phyloP scores from a whole-genome alignment of 441 rosid species.

The Gossypium lobatum region DNA sequence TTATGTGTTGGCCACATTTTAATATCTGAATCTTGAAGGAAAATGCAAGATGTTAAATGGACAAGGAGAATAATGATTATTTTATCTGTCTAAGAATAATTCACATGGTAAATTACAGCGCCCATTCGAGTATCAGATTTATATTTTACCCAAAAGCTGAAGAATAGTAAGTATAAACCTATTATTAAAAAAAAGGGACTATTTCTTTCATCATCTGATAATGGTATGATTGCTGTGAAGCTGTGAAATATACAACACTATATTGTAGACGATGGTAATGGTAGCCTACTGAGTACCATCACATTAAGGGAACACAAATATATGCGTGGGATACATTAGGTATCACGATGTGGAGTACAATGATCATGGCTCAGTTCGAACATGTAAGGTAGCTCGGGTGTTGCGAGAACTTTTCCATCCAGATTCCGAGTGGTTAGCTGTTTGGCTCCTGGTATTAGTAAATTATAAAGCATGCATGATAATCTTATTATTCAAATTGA shows the following conservation, averaged over 20 bases:
- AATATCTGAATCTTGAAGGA: too few relatives aligned
- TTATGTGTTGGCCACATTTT: neutral
- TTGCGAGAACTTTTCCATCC: neutral
- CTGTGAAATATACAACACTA: neutral
- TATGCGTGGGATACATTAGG: neutral
- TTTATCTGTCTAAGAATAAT: neutral
- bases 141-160: neutral
- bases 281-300: neutral
- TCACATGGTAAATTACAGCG: neutral
- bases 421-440: neutral
- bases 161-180: neutral
- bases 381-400: neutral
- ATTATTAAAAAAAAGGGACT: neutral
- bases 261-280: neutral
- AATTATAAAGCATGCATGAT: neutral
- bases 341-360: neutral
- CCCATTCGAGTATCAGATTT: constrained; percentile 1
- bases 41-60: too few relatives aligned
- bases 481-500: neutral
- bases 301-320: neutral
- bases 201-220: neutral
- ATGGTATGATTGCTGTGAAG: neutral
- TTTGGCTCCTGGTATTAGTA: neutral
- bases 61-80: neutral
- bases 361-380: neutral